Evolutionary conservation across 2,329 filamentous ascomycete genomes (phyloP), one percentile per base, ranked within the genome.

Genomic region (Claviceps spartinae): DNA sequence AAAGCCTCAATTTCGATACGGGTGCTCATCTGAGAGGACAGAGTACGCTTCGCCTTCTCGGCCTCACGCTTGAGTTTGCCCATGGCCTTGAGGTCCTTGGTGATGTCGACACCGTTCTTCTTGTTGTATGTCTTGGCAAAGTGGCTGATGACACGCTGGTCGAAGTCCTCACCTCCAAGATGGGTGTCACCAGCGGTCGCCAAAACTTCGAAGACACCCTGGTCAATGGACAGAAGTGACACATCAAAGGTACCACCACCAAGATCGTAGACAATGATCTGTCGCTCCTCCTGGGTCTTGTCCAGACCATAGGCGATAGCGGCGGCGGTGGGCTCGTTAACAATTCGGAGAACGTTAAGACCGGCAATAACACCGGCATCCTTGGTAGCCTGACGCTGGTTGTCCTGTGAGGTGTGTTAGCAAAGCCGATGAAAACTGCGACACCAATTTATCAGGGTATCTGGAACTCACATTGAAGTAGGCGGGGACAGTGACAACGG

Each of bases 1-100:
- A 98, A 95, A 61, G 88, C 85, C 73, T 98, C 93, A 59, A 98
- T 96, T 76, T 97, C 93, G 62, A 95, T 89, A 62, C 88, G 86
- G 60, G 88, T 88, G 59, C 86, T 89, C 83, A 88, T 90, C 76
- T 94, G 88, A 60, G 88, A 93, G 66, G 87, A 95, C 53, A 98
- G 84, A 62, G 90, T 94, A 67, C 93, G 88, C 86, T 98, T 98
- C 74, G 93, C 93, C 83, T 96, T 96, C 74, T 98, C 93, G 62
- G 93, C 91, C 74, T 97, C 93, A 64, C 93, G 90, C 88, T 97
- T 97, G 63, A 98, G 82, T 78, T 97, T 98, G 76, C 90, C 88
- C 90, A 97, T 97, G 60, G 91, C 85, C 86, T 96, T 96, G 60
- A 85, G 75, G 67, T 97, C 89, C 79, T 94, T 94, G 74, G 83